These are phyloP conservation scores for Lipomyces sp. DNA, from an alignment of 805 yeast genomes.

Conservation along the genomic window DNA sequence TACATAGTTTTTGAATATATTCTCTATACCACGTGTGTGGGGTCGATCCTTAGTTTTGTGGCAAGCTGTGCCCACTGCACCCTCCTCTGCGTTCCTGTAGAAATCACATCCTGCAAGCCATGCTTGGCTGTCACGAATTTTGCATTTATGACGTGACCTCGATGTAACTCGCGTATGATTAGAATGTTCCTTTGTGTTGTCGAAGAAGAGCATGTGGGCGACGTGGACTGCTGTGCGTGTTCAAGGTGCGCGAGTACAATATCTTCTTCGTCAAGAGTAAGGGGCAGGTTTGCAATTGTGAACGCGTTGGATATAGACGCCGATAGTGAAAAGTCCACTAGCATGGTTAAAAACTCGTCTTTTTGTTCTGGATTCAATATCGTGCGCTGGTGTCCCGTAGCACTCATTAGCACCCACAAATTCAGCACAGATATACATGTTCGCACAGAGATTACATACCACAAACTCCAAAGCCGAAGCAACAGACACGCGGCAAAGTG, in stretches of 20 bases:
- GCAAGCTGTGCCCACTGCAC: conserved; percentile 18
- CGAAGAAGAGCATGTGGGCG: conserved; percentile 10
- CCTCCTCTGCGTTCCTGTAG: conserved; percentile 12
- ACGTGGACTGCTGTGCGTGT: conserved; percentile 3
- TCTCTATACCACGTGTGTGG: conserved; percentile 7
- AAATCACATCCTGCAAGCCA: conserved; percentile 4
- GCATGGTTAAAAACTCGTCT: background rate
- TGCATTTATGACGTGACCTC: conserved; percentile 9
- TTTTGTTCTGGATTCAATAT: background rate
- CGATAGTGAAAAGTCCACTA: background rate
- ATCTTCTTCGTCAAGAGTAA: conserved; percentile 4
- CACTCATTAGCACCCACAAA: background rate
- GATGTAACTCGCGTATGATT: conserved; percentile 16
- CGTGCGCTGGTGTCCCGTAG: background rate
- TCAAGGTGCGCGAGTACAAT: background rate
- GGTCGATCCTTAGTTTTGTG: conserved; percentile 2
- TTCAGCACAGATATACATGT: background rate
- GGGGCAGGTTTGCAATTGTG: conserved; percentile 5
- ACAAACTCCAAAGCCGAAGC: conserved; percentile 16
- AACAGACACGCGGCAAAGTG: conserved; percentile 13
- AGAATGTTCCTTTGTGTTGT: conserved; percentile 14
- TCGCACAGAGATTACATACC: conserved; percentile 1
- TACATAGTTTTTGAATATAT: background rate
- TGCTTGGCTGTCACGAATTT: conserved; percentile 1
- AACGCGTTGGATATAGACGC: background rate